phyloP scores from a whole-genome alignment of 208 protist species.

The Wallacemonas sp. region DNA sequence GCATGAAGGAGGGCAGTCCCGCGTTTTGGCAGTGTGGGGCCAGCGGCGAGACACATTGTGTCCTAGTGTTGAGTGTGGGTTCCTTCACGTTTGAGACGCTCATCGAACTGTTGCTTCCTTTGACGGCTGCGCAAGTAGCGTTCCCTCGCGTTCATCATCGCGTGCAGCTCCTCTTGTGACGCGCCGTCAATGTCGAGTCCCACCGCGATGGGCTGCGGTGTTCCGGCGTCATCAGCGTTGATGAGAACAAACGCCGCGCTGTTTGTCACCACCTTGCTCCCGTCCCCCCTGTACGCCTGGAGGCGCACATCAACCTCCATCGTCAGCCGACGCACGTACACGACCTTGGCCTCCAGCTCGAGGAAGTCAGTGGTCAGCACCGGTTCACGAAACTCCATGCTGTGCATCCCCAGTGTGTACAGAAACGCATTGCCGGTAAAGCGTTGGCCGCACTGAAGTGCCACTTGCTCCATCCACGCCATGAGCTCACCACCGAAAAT shows the following conservation, averaged over 20 bases:
- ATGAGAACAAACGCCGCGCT: constrained; percentile 44
- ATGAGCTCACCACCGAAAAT: constrained; percentile 39
- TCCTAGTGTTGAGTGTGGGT: not conserved
- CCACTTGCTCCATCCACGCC: constrained; percentile 32
- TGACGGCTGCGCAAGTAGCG: constrained; percentile 2
- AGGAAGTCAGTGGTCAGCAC: constrained; percentile 15
- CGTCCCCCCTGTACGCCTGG: constrained; percentile 11
- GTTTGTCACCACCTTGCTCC: constrained; percentile 29
- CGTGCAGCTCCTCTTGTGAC: constrained; percentile 15
- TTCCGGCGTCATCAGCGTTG: constrained; percentile 17
- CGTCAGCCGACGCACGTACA: constrained; percentile 31
- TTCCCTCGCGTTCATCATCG: not conserved
- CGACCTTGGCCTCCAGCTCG: constrained; percentile 17
- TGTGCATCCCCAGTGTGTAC: constrained; percentile 32
- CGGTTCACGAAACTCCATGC: constrained; percentile 31
- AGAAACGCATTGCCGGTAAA: constrained; percentile 22
- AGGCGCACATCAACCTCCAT: constrained; percentile 33
- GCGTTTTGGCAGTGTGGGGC: no score
- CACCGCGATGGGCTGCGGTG: not conserved
- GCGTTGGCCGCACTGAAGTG: constrained; percentile 25
- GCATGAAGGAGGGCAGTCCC: no score
- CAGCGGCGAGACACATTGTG: no score
- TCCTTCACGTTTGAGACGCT: not conserved
- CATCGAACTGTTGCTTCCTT: not conserved
- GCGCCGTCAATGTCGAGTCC: constrained; percentile 3